Evolutionary conservation across 192 early-diverging fungal species (phyloP), one percentile per base, ranked within the genome.

Genomic region (Coemansia sp.): DNA sequence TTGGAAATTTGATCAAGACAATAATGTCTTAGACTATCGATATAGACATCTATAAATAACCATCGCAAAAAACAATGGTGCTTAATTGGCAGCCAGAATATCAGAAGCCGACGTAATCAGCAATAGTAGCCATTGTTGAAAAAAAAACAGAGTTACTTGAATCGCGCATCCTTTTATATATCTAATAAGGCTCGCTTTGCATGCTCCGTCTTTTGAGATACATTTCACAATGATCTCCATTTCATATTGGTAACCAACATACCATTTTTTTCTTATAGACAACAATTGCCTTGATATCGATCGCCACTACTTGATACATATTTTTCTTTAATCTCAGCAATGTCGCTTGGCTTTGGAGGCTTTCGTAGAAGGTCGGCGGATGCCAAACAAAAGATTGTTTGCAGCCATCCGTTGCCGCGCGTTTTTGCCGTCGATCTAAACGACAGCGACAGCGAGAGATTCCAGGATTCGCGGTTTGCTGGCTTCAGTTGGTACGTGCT

Each of bases 391-490:
- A 64, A 51, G 36, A 22, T 58, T 49, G 40, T 48, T 8, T n/a
- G 33, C 50, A 54, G 18, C 10, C 29, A 25, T 18, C 29, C 55
- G 48, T 54, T 64, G 38, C 70, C 79, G 11, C 79, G 64, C 18
- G 61, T 76, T 2, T 82, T 82, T 61, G 79, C 79, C 0, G 73
- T 82, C 0, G 69, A 72, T 60, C 36, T 82, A n/a, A 70, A 82
- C 57, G 73, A 76, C 0, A 73, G 72, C 8, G 78, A 75, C 34
- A 67, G 61, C 64, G 67, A 70, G 60, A 73, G 69, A 61, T 82
- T 82, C 68, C 79, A 73, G 54, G 73, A 82, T 28, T 82, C 73
- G 36, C 69, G 70, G 3, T 36, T 76, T n/a, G 67, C 79, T 4
- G 73, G 79, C 6, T 73, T 76, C 67, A 82, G 73, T 61, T 68